Base-by-base conservation (phyloP, 2,329 filamentous ascomycete species). In the Pseudovirgaria hyperparasitica region DNA sequence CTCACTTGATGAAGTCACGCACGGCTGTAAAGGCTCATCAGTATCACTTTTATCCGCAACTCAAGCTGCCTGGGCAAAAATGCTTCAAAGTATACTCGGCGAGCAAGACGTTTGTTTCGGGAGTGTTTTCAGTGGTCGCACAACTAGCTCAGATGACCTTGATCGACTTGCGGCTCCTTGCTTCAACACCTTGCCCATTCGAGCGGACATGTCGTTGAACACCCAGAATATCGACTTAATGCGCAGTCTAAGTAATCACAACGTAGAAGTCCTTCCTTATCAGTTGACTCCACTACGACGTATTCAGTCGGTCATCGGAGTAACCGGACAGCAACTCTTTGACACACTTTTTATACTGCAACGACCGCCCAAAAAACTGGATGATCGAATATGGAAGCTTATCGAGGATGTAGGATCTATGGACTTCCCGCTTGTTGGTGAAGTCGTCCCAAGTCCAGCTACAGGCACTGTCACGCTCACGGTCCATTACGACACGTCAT, bases 181-280 rank as follows among this genome's bases (percentile, higher is more conserved):
- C 48, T 93, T 94, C 62, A 94, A 93, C 45, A 92, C 86, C 0
- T 55, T 93, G 9, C 84, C 86, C 0, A 46, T 85, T 2, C 69
- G 82, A 15, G 55, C 72, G 10, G 54, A 71, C 17, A 34, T 80
- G 7, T 53, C 62, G 1, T 45, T 46, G 3, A 48, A 48, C 2
- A 57, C 50, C 1, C 65, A 62, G 10, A 73, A 75, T 30, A 40
- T 62, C 1, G 65, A 74, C 5, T 46, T 85, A 8, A 54, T 78
- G 15, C 68, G 66, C 30, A 48, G 56, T 3, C 61, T 82, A 3
- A 76, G 85, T 27, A 51, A 53, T 0, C 46, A 71, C 15, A 85
- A 81, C 42, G 55, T 69, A 0, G 62, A 74, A 1, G 53, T 74
- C 2, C 41, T 87, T 11, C 60, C 65, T 1, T 76, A 77, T 39